Evolutionary conservation across 352 stramenopile genomes (phyloP).

Genomic region (Phytophthora hybrid): DNA sequence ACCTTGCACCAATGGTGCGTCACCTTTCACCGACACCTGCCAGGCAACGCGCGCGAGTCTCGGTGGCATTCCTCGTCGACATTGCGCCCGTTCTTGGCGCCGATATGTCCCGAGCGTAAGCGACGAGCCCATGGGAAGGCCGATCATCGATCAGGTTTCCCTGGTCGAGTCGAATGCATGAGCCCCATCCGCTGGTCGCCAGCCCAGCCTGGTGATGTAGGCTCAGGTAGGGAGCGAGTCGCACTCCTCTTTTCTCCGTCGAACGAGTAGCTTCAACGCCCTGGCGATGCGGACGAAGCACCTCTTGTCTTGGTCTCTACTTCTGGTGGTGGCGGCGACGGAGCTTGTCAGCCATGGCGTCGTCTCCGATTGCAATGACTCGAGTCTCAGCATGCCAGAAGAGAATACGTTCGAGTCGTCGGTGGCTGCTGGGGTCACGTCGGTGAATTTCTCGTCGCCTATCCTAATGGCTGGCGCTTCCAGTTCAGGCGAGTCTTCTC

Average conservation of each 20-base stretch:
- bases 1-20: not conserved
- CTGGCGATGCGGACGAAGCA: slow-evolving; percentile 15
- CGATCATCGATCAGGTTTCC: slow-evolving; percentile 42
- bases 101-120: slow-evolving; percentile 25
- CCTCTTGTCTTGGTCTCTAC: slow-evolving; percentile 10
- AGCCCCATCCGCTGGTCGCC: slow-evolving; percentile 3
- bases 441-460: slow-evolving; percentile 2
- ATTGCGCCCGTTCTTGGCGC: slow-evolving; percentile 17
- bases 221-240: slow-evolving; percentile 3
- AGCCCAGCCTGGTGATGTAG: not conserved
- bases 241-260: slow-evolving; percentile 31
- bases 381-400: slow-evolving; percentile 4
- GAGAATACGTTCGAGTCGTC: slow-evolving; percentile 4
- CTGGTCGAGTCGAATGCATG: slow-evolving; percentile 7
- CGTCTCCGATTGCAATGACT: slow-evolving; percentile 15
- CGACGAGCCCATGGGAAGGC: slow-evolving; percentile 33
- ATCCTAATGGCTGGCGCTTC: not conserved
- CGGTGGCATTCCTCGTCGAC: slow-evolving; percentile 1
- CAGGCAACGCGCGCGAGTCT: not conserved
- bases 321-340: not conserved
- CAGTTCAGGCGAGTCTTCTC: slow-evolving; percentile 5
- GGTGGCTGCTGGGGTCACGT: not conserved
- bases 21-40: slow-evolving; percentile 1
- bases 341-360: slow-evolving; percentile 9
- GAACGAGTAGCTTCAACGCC: slow-evolving; percentile 8